These are phyloP conservation scores for Bruguiera sexangula DNA, from an alignment of 345 rosid species.

Conservation along the genomic window DNA sequence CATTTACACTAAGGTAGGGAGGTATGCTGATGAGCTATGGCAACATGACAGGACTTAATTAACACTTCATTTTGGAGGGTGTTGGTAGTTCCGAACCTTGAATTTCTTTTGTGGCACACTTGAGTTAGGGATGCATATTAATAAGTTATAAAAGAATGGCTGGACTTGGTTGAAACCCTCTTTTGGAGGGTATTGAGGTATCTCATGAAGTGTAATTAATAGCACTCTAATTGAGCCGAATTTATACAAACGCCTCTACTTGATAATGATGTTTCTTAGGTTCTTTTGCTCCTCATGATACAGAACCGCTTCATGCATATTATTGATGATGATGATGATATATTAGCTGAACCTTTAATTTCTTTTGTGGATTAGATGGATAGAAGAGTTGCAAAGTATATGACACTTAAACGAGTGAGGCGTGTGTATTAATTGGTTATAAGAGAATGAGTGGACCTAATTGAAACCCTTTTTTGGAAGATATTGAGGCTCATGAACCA, in stretches of 20 bases:
- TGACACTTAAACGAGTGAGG: too few relatives aligned
- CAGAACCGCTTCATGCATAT: not conserved
- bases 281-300: not conserved
- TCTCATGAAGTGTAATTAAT: not conserved
- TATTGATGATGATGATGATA: not conserved
- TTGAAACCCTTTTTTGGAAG: too few relatives aligned
- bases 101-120: too few relatives aligned
- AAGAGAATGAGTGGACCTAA: too few relatives aligned
- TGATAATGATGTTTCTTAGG: not conserved
- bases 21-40: not conserved
- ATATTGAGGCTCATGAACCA: not conserved
- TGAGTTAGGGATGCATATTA: too few relatives aligned
- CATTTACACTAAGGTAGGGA: too few relatives aligned
- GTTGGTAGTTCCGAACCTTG: too few relatives aligned
- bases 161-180: not conserved
- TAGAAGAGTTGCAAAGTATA: too few relatives aligned
- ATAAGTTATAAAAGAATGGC: not conserved
- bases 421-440: too few relatives aligned
- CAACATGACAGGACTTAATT: not conserved
- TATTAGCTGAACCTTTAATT: not conserved
- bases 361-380: too few relatives aligned
- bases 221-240: not conserved
- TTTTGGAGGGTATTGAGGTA: not conserved
- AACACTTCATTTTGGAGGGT: not conserved
- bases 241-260: not conserved